Base-by-base conservation (phyloP, 1,284 basidiomycete species). In the Athelia sp. region DNA sequence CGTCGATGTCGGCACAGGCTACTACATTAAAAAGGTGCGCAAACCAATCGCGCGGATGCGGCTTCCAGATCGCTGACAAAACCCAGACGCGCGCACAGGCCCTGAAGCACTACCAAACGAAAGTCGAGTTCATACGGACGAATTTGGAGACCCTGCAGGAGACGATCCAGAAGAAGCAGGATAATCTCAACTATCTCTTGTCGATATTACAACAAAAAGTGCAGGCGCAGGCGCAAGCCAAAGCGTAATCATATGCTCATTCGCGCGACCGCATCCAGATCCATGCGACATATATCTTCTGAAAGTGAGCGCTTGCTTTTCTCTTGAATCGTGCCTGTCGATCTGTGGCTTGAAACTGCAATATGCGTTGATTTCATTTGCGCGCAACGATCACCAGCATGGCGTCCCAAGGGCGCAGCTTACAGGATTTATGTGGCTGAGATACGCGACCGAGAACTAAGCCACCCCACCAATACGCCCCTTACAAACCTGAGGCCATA, bases 1-100 rank as follows among this genome's bases (percentile, higher is more conserved):
- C 52, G 84, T 99, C 17, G 96, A 99, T 64, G 81, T 99, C 26
- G 96, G 96, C 2, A 98, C 96, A 0, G 96, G 96, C 0, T 99
- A 98, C 70, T 98, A 89, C 62, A 87, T 99, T 17, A 87, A 92
- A 67, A 98, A 98, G 80, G 94, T 93, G 49, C 52, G 75, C 49
- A 4, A 29, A 4, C 26, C 4, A 29, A 29, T 13, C 26, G 13
- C 13, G 13, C 26, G 26, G 26, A 29, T 29, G 13, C 17, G 4
- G 26, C 46, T n/a, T 10, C 21, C 15, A 21, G 35, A 47, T 47
- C 42, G 46, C 43, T 36, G 19, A 44, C 23, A 44, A 35, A 49
- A n/a, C n/a, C 35, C 58, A 95, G 92, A 86, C 84, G 22, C 87
- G 87, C 21, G 65, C 75, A n/a, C 84, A 94, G 67, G 91, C 92